Base-by-base conservation (phyloP, 768 basidiomycete genomes). In the Russula lepida region DNA sequence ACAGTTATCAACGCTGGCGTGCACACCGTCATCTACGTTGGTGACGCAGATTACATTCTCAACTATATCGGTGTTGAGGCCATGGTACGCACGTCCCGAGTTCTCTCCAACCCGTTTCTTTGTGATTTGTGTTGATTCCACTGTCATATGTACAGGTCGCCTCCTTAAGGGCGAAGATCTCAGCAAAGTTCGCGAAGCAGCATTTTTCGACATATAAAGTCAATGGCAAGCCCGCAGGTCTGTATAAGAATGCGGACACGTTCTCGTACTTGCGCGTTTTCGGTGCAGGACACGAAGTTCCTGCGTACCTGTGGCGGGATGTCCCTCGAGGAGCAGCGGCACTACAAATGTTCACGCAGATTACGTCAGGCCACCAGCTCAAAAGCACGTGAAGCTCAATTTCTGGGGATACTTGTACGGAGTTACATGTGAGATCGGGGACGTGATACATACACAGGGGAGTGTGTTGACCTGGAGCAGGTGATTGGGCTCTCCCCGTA, bases 1-100 rank as follows among this genome's bases (percentile, higher is more conserved):
- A 76, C 69, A 5, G 81, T 85, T 13, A 82, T 86, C 66, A 76
- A 84, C 62, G 75, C 82, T 55, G 83, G 84, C 13, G 81, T 81
- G 25, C 66, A 79, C 56, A 81, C 79, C 19, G 68, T 81, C 47
- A 68, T 84, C n/a, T 84, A 76, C 62, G 80, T 79, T 58, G 83
- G 83, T 27, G 82, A 84, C 67, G 83, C 81, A 30, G 81, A 84
- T 68, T 83, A 76, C 66, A 81, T 83, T 60, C 64, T 78, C 57
- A 85, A 84, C 68, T 83, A 73, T 65, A 68, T 75, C 35, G 82
- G 84, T 13, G 76, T 84, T 19, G 82, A 84, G 71, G 76, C 78
- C 2, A 81, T 84, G 81, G 81, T 82, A 64, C 43, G 56, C 51
- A 2, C 7, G 30, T 12, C 6, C 6, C n/a, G 19, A 23, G 0